Conservation (phyloP, 2,329 filamentous ascomycete genomes). For the Huntiella decipiens region DNA sequence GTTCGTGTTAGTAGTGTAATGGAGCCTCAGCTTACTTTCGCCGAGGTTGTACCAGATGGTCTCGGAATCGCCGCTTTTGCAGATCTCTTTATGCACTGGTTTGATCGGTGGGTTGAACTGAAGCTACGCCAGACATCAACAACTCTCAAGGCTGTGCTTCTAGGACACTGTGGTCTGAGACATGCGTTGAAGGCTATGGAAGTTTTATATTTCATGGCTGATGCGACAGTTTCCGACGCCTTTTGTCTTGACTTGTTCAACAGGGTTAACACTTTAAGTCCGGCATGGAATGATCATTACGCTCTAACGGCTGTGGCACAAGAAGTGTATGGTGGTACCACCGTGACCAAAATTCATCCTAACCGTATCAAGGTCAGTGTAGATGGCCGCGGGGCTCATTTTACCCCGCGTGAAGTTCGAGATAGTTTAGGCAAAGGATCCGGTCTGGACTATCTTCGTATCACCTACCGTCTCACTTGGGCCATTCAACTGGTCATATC, state of each 20-base stretch:
- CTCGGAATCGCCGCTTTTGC: constrained; percentile 46
- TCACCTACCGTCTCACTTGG: constrained; percentile 51
- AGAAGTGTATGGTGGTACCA: constrained; percentile 40
- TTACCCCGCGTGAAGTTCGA: constrained; percentile 27
- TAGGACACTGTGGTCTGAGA: constrained; percentile 48
- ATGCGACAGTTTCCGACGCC: constrained; percentile 46
- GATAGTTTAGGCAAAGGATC: constrained; percentile 33
- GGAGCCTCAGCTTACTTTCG: constrained; percentile 35
- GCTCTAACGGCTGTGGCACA: constrained; percentile 61
- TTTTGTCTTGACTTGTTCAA: constrained; percentile 56
- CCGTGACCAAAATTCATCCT: constrained; percentile 30
- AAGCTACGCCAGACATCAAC: constrained; percentile 53
- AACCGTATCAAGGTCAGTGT: constrained; percentile 44
- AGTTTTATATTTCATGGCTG: constrained; percentile 55
- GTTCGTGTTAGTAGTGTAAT: constrained; percentile 16
- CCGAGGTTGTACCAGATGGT: constrained; percentile 30
- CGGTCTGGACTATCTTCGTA: constrained; percentile 37
- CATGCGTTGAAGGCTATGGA: constrained; percentile 47
- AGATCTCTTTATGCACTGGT: constrained; percentile 51
- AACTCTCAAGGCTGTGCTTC: constrained; percentile 46
- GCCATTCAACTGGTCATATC: constrained; percentile 54
- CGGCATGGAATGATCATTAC: constrained; percentile 63
- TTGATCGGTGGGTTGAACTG: constrained; percentile 58
- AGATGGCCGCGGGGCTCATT: constrained; percentile 21
- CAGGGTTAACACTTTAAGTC: constrained; percentile 43